Conservation (phyloP, 768 basidiomycete genomes). For the Phanerochaete carnosa region DNA sequence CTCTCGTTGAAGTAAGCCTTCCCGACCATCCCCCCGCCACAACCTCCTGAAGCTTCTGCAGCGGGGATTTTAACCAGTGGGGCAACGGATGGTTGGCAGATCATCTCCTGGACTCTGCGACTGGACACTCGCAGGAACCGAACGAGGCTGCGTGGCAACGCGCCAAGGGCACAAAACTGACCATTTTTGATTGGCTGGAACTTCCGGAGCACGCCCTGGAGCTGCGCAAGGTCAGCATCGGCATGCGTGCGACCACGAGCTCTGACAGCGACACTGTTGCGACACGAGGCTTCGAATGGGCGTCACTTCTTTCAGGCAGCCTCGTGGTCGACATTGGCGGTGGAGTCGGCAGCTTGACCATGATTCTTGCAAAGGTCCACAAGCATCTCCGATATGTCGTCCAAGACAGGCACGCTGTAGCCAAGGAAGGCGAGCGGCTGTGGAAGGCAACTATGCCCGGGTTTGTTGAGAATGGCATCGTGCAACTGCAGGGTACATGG, state of each 20-base stretch:
- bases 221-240: constrained; percentile 1
- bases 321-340: constrained; percentile 33
- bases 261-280: background rate
- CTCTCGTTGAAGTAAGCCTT: background rate
- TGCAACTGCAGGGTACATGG: constrained; percentile 2
- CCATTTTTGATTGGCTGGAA: constrained; percentile 7
- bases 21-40: too few species aligned
- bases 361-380: constrained; percentile 19
- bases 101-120: constrained; percentile 18
- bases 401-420: constrained; percentile 27
- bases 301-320: constrained; percentile 15
- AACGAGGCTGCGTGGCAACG: constrained; percentile 12
- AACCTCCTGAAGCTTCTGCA: background rate
- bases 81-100: constrained; percentile 15
- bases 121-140: constrained; percentile 15
- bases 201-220: constrained; percentile 10
- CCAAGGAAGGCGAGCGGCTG: constrained; percentile 20
- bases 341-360: constrained; percentile 23
- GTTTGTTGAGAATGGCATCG: background rate
- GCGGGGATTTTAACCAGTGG: background rate
- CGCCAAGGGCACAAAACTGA: constrained; percentile 11
- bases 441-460: background rate
- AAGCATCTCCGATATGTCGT: constrained; percentile 25
- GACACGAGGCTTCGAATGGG: constrained; percentile 23
- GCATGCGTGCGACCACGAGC: constrained; percentile 1